Conservation (phyloP, 1,284 basidiomycete species). For the Heterobasidion occidentale region DNA sequence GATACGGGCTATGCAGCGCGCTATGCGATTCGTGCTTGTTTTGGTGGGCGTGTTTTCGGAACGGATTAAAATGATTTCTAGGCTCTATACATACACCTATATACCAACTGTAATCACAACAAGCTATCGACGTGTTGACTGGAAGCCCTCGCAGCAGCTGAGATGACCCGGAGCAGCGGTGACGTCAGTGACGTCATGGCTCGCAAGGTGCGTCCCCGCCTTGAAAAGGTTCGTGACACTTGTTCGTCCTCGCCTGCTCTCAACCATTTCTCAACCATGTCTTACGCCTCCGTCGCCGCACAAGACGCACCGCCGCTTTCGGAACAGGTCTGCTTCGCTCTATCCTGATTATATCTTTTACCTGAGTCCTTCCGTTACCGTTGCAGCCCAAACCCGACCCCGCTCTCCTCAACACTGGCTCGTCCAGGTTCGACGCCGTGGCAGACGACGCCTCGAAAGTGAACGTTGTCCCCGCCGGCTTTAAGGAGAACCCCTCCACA, state of each 20-base stretch:
- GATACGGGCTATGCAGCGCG: not conserved
- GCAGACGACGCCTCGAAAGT: conserved; percentile 45
- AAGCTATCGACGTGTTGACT: no score
- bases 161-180: not conserved
- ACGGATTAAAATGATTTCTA: not conserved
- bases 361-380: not conserved
- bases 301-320: conserved; percentile 43
- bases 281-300: conserved; percentile 59
- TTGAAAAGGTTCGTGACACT: no score
- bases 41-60: no score
- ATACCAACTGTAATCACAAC: not conserved
- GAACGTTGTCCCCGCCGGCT: conserved; percentile 42
- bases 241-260: no score
- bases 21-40: no score
- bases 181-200: not conserved
- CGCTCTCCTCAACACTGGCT: conserved; percentile 47
- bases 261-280: conserved; percentile 29
- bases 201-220: no score
- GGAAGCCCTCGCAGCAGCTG: not conserved
- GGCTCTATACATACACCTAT: not conserved
- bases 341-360: conserved; percentile 1
- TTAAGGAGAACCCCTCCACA: conserved; percentile 39
- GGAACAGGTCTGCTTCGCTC: conserved; percentile 27
- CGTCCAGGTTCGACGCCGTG: conserved; percentile 17
- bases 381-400: conserved; percentile 54